A percentile compares a stretch with the other conserved stretches of the same genome.
Conservation (phyloP, 2,329 filamentous ascomycete species). For the Geosmithia morbida region DNA sequence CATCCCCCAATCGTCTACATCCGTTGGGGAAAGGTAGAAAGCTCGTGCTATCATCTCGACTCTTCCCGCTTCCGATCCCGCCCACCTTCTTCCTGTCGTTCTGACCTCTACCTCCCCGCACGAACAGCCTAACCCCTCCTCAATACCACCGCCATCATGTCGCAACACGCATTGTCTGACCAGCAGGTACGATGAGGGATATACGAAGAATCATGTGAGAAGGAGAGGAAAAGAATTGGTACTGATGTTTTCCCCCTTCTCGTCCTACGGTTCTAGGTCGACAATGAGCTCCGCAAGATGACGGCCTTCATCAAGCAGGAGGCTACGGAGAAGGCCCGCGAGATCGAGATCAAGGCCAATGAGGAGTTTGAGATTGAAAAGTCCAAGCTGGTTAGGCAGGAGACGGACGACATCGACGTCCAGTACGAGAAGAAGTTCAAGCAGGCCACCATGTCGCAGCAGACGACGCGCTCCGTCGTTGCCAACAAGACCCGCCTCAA, state of each 20-base stretch:
- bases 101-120: not conserved
- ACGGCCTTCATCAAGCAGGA: slow-evolving; percentile 99
- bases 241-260: no score
- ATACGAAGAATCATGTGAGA: not conserved
- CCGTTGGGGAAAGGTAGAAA: not conserved
- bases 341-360: slow-evolving; percentile 97
- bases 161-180: slow-evolving; percentile 93
- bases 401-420: slow-evolving; percentile 82
- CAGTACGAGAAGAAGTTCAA: slow-evolving; percentile 99
- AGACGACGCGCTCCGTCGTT: slow-evolving; percentile 92
- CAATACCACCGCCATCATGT: slow-evolving; percentile 49
- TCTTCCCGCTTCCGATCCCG: not conserved
- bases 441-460: slow-evolving; percentile 94
- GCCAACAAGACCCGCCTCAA: slow-evolving; percentile 91
- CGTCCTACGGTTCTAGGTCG: slow-evolving; percentile 57
- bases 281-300: slow-evolving; percentile 99
- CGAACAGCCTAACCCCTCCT: not conserved
- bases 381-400: slow-evolving; percentile 92
- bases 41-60: not conserved
- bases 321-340: slow-evolving; percentile 88
- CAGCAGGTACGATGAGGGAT: slow-evolving; percentile 56
- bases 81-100: not conserved
- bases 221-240: not conserved
- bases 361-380: slow-evolving; percentile 99
- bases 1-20: not conserved